Evolutionary conservation across 768 basidiomycete genomes (phyloP).

Genomic region (Coprinopsis strossmayeri): DNA sequence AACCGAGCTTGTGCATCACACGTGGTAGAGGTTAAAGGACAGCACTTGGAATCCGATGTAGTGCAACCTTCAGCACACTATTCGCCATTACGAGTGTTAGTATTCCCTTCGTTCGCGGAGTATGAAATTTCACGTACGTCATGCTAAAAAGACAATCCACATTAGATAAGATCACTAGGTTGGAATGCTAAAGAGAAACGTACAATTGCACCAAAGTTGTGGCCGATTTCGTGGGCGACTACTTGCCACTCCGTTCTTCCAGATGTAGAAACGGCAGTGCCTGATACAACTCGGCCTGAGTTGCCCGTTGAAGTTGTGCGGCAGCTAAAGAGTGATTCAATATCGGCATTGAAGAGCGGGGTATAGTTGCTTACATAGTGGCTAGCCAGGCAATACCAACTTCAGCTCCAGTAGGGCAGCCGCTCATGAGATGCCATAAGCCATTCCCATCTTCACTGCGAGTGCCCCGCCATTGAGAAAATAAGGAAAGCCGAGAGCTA

Average conservation of each 20-base stretch:
- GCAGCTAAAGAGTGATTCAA: conserved; percentile 36
- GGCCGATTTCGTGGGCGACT: conserved; percentile 76
- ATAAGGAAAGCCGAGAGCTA: conserved; percentile 66
- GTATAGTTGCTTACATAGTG: conserved; percentile 61
- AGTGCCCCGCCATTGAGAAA: conserved; percentile 76
- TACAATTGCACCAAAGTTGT: conserved; percentile 87
- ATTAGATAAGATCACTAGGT: conserved; percentile 1
- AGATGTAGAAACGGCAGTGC: conserved; percentile 76
- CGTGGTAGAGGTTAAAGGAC: conserved; percentile 50
- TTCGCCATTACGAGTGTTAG: neutral
- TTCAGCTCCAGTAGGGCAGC: conserved; percentile 74
- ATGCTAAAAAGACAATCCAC: conserved; percentile 32
- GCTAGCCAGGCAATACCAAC: conserved; percentile 88
- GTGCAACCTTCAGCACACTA: conserved; percentile 67
- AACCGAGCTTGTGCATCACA: conserved; percentile 65
- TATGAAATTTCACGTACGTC: conserved; percentile 33
- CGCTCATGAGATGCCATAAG: conserved; percentile 86
- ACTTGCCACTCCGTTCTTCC: conserved; percentile 80
- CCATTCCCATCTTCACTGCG: conserved; percentile 71
- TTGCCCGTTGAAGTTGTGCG: conserved; percentile 40
- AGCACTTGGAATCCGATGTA: conserved; percentile 45
- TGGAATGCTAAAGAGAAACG: conserved; percentile 23
- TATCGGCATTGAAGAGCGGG: neutral
- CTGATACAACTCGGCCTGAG: conserved; percentile 57
- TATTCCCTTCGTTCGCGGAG: neutral